phyloP scores from a whole-genome alignment of 73 alveolate species.

The Tetrahymena borealis region DNA sequence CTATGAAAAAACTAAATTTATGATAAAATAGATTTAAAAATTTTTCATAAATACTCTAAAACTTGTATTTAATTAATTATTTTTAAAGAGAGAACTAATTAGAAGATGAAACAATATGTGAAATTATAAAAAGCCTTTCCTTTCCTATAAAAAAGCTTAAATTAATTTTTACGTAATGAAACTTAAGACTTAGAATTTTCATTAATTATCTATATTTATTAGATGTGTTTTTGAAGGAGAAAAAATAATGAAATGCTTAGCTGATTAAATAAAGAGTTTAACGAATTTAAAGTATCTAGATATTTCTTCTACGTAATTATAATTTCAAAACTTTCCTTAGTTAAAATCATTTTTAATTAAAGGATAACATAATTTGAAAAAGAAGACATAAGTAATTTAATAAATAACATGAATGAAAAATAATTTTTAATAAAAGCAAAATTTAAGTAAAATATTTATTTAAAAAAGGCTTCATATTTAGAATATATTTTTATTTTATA shows the following conservation, averaged over 20 bases:
- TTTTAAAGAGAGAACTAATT: neutral
- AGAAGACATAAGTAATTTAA: no score
- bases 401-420: no score
- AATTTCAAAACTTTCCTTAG: neutral
- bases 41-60: no score
- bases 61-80: no score
- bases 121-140: neutral
- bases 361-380: neutral
- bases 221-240: neutral
- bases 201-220: neutral
- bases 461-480: no score
- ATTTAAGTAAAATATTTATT: no score
- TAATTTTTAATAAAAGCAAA: no score
- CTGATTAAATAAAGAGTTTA: neutral
- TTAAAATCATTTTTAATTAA: neutral
- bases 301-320: neutral
- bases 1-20: neutral
- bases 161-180: neutral
- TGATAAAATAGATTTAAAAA: neutral
- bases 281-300: neutral
- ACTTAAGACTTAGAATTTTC: neutral
- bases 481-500: neutral
- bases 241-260: neutral
- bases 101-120: neutral
- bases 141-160: neutral